Evolutionary conservation across 495 filamentous ascomycete genomes (phyloP).

Genomic region (Sabuloglossum arenarium): DNA sequence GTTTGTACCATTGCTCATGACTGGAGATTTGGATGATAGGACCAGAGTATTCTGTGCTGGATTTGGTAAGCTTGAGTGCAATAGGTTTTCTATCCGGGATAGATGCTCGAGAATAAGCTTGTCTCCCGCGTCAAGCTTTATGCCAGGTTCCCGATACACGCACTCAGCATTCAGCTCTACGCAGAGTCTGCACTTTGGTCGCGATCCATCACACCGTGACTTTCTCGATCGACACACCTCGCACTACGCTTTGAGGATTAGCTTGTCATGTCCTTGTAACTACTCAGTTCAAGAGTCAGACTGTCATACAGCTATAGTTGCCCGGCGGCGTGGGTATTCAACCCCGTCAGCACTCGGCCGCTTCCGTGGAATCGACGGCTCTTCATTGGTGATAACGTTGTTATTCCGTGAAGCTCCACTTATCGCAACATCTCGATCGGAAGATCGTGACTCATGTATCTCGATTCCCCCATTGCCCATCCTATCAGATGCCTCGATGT

Average conservation of each 20-base stretch:
- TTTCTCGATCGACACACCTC: constrained; percentile 72
- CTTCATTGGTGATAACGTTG: constrained; percentile 1
- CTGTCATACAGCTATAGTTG: constrained; percentile 17
- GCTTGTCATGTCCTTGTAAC: constrained; percentile 3
- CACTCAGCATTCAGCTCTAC: constrained; percentile 65
- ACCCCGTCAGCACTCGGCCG: constrained; percentile 3
- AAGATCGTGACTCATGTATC: not conserved
- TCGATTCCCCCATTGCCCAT: not conserved
- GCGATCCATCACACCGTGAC: constrained; percentile 63
- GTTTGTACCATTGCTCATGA: not conserved
- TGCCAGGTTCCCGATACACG: constrained; percentile 65
- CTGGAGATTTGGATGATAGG: not conserved
- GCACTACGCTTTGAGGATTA: constrained; percentile 28
- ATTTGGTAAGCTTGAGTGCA: constrained; percentile 38
- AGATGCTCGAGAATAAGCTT: constrained; percentile 66
- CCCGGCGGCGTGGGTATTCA: constrained; percentile 19
- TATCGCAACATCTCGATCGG: not conserved
- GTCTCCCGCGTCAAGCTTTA: constrained; percentile 72
- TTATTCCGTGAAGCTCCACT: not conserved
- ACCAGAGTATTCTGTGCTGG: not conserved
- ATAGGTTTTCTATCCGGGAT: constrained; percentile 51
- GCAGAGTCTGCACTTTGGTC: constrained; percentile 67
- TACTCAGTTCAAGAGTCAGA: not conserved
- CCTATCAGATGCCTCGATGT: not conserved
- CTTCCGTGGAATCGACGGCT: constrained; percentile 8